Base-by-base conservation (phyloP, 2,329 filamentous ascomycete genomes). In the Penicillium sclerotiorum region DNA sequence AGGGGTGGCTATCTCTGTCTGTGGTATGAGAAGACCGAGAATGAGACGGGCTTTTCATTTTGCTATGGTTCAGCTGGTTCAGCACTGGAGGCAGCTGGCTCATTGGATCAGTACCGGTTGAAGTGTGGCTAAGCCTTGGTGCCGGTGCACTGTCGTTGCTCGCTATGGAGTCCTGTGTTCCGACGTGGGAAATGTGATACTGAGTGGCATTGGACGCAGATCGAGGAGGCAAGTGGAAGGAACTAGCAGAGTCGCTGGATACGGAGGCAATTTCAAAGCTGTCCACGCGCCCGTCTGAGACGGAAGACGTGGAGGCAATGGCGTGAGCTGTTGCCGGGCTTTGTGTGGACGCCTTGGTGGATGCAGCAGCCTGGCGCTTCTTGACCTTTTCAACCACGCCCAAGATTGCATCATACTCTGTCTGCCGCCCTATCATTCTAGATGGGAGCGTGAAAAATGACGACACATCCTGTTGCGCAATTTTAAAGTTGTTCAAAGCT, bases 391-490 rank as follows among this genome's bases (percentile, higher is more conserved):
- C 86, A 42, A 96, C 89, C 28, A 94, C 81, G 57, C 79, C 81
- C 32, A 91, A 72, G 8, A 96, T 82, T 30, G 82, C 81, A 39
- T 85, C 78, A 35, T 84, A 84, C 66, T 96, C 90, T 53, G 82
- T 77, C 23, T 86, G 79, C 28, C 92, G 83, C 3, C 93, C 93
- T 57, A 96, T 88, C 79, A 95, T 90, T 50, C 80, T 79, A 0
- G 84, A 82, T 0, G 93, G 93, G 17, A 96, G 80, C 58, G 91
- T 88, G 72, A 96, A 96, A 65, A 95, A 94, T 4, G 91, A 95
- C 1, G 90, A 95, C 0, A 96, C 85, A 69, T 97, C 93, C 50
- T 86, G 89, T n/a, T 85, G 83, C 11, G 84, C 92, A 52, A 95
- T 85, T 55, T 83, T 79, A 78, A 90, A 95, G 32, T 86, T 80